phyloP scores from a whole-genome alignment of 495 filamentous ascomycete genomes.

The Hypoxylon perforatum region DNA sequence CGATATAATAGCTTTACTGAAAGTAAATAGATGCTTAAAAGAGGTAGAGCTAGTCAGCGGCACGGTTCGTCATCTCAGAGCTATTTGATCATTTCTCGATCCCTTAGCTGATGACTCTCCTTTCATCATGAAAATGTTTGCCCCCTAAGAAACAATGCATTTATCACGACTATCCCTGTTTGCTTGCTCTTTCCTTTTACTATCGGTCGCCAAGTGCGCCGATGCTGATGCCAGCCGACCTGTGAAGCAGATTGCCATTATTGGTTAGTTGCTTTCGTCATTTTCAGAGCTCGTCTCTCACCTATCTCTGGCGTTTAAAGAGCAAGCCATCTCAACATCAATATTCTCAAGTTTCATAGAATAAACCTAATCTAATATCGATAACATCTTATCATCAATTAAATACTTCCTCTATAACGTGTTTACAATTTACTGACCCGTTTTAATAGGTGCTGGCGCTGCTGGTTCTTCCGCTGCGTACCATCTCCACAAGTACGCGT shows the following conservation, averaged over 20 bases:
- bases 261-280: constrained; percentile 47
- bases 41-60: too few relatives aligned
- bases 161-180: constrained; percentile 4
- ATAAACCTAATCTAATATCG: background rate
- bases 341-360: background rate
- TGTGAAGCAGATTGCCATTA: constrained; percentile 57
- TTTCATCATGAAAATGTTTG: constrained; percentile 23
- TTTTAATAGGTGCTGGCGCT: constrained; percentile 81
- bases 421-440: constrained; percentile 29
- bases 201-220: background rate
- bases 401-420: constrained; percentile 12
- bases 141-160: constrained; percentile 22
- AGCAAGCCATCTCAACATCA: background rate
- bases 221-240: background rate
- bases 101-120: constrained; percentile 7
- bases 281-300: background rate
- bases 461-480: constrained; percentile 90
- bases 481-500: constrained; percentile 76
- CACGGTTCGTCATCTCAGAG: too few relatives aligned
- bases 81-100: background rate
- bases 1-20: too few relatives aligned
- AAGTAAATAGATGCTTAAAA: too few relatives aligned
- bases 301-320: background rate
- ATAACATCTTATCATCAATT: background rate
- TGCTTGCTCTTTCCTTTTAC: constrained; percentile 4